Conservation (phyloP, 345 rosid species). For the Citropsis articulata region DNA sequence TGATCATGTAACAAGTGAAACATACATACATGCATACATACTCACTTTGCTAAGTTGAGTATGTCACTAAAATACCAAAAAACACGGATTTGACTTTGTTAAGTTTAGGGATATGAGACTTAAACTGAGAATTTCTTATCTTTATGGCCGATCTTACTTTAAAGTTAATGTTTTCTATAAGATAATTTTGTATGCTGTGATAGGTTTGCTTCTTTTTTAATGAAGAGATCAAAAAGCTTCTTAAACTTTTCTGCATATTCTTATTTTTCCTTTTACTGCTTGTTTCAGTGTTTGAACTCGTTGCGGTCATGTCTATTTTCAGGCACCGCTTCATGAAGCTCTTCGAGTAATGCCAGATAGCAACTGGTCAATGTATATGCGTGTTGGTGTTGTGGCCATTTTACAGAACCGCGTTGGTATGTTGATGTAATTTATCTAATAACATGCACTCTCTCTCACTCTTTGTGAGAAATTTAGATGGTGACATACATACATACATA, state of each 20-base stretch:
- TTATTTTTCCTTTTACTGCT: not conserved
- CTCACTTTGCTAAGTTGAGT: too few relatives aligned
- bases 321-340: conserved; percentile 62
- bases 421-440: conserved; percentile 21
- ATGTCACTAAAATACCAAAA: too few relatives aligned
- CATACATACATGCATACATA: too few relatives aligned
- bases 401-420: conserved; percentile 88
- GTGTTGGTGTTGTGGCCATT: conserved; percentile 67
- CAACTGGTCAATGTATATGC: conserved; percentile 63
- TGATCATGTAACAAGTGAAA: not conserved
- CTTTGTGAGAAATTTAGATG: not conserved
- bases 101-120: too few relatives aligned
- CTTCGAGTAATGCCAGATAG: conserved; percentile 42
- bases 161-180: not conserved
- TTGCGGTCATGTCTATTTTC: conserved; percentile 12
- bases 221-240: not conserved
- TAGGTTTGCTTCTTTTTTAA: not conserved
- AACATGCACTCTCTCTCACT: not conserved
- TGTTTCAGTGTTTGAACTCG: not conserved
- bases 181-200: not conserved
- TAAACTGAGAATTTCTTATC: not conserved
- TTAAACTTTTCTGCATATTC: not conserved
- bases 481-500: not conserved
- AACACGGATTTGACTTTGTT: too few relatives aligned
- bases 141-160: not conserved